Conservation (phyloP, 78 protist species). For the Speleostelium caveatum region DNA sequence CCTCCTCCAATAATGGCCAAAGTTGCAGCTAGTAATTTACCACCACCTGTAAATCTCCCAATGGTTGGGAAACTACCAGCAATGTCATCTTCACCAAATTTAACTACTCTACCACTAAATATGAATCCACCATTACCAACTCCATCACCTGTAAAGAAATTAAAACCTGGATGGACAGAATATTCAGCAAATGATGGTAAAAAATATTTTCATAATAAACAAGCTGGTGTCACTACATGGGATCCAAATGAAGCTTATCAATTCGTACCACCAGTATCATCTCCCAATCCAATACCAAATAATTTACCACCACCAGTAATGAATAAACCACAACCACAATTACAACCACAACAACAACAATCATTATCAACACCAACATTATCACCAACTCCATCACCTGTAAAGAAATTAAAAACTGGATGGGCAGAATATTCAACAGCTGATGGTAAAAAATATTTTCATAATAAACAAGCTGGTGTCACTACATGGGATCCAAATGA, state of each 20-base stretch:
- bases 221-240: conserved; percentile 32
- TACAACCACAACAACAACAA: not conserved
- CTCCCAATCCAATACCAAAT: not conserved
- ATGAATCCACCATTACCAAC: not conserved
- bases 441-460: conserved; percentile 57
- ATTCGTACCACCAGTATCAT: not conserved
- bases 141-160: not conserved
- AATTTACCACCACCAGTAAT: not conserved
- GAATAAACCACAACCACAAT: not conserved
- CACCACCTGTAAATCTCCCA: not conserved
- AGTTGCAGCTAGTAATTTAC: not conserved
- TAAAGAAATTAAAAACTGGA: not conserved
- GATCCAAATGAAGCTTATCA: conserved; percentile 34
- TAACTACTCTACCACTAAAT: not conserved
- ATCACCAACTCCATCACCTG: no score
- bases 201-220: conserved; percentile 32
- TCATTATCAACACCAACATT: not conserved
- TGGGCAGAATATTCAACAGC: conserved; percentile 39
- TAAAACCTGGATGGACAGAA: conserved; percentile 51
- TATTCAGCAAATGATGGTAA: conserved; percentile 40
- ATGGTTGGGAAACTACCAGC: not conserved
- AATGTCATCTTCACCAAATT: no score
- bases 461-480: conserved; percentile 4
- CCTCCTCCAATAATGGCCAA: not conserved
- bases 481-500: conserved; percentile 36